Base-by-base conservation (phyloP, 2,329 filamentous ascomycete species). In the Sarocladium brachiariae region DNA sequence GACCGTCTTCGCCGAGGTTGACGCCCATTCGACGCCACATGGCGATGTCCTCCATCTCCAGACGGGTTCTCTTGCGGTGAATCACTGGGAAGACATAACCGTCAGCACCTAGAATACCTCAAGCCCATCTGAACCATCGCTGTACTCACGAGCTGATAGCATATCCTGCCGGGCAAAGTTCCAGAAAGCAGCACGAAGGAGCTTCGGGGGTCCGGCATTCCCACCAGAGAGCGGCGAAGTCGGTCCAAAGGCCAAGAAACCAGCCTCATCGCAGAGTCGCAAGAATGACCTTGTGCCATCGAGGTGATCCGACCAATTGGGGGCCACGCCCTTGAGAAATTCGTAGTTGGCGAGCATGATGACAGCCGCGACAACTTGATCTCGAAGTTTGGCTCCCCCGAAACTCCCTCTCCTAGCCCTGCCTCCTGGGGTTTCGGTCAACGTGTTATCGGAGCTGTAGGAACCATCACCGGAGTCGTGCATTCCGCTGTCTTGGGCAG, bases 301-400 rank as follows among this genome's bases (percentile, higher is more conserved):
- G 14, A 43, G 39, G n/a, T 43, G 39, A n/a, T 43, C 39, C 9
- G 39, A 43, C 39, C 39, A 43, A n/a, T 43, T 43, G 3, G 39
- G 39, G n/a, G 39, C 39, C 4, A 25, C 39, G 3, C 39, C 39
- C n/a, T 43, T 43, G 39, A 43, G 39, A 27, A 43, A 43, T 23
- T 43, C 39, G 23, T 43, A 43, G 21, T 43, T 43, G 7, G 39
- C 39, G n/a, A 43, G 39, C n/a, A 43, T 43, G 23, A 43, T 43
- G 21, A 43, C 39, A 4, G 39, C 39, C 4, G 39, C 39, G 13
- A 43, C 39, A 10, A 43, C 39, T 16, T 43, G 39, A 27, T 43
- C 39, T 11, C 39, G 21, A 9, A 43, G 39, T 14, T 43, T 43
- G 7, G 39, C 39, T 4, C 39, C 39, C 3, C 11, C 11, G n/a